Base-by-base conservation (phyloP, 768 basidiomycete genomes). In the Podaxis sp. region DNA sequence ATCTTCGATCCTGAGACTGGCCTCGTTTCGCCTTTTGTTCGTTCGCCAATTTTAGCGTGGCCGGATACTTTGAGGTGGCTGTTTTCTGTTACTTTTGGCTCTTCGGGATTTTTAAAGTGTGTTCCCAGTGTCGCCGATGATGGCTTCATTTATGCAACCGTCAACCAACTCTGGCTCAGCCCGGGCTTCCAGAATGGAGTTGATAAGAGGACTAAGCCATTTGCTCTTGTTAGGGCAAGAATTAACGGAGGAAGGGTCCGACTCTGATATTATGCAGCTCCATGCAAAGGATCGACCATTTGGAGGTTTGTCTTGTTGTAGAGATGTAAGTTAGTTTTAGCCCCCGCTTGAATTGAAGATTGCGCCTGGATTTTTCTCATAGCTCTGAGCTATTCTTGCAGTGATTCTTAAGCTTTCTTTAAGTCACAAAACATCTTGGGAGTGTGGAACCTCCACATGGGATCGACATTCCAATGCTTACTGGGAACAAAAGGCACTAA, bases 1-100 rank as follows among this genome's bases (percentile, higher is more conserved):
- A 63, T 46, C 3, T 67, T 63, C 36, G 66, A 67, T 28, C 66
- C 66, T 2, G 30, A 44, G 4, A 65, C 66, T 12, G 66, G 66
- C 2, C 11, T 63, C 12, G 19, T 67, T 30, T 65, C 64, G 8
- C 57, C 57, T 4, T 67, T 67, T 52, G 61, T 67, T 3, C 64
- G 66, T 3, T 65, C 64, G 11, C 66, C 66, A 2, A 65, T 65
- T 0, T 60, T 67, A 24, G 66, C 66, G 17, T 67, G 66, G 64
- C 59, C 63, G 4, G 66, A 66, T 33, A 66, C 65, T 17, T 13
- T 66, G 28, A 66, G 63, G 65, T 66, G 33, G 9, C 39, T 57
- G 6, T 36, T n/a, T 15, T 17, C 11, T n/a, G 5, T 9, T 15
- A 30, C 33, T 17, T 39, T 40, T 51, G 8, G 12, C 15, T 4